Base-by-base conservation (phyloP, 306 rosid species). In the Crotalaria pallida region DNA sequence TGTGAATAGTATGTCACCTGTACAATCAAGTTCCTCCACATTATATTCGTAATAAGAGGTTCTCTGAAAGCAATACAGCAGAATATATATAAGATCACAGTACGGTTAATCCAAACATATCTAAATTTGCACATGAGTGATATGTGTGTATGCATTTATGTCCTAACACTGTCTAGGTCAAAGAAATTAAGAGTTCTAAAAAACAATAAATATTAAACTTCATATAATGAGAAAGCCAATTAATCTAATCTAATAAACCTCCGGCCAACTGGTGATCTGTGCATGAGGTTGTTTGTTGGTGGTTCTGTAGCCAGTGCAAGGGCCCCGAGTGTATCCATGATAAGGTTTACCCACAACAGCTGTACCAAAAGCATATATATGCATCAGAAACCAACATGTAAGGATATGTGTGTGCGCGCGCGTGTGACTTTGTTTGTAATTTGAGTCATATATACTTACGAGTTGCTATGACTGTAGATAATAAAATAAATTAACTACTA, bases 321-420 rank as follows among this genome's bases (percentile, higher is more conserved):
- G 52, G 98, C 97, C 51, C 98, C 98, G 22, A 94, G 96, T 58
- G 98, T 90, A 75, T 94, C 97, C 98, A 94, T 94, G 82, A 94
- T 94, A 77, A 94, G 83, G 87, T 94, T 94, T 67, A 94, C 97
- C 98, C 97, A 94, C 74, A 94, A 82, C 80, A 94, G 97, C 96
- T 94, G 87, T 29, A 43, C 45, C 29, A 79, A 57, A 63, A 82
- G 56, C 56, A 83, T 58, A 58, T 21, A 55, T n/a, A n/a, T n/a
- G n/a, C 38, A 47, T 69, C 26, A 78, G 47, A 58, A 58, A 76
- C 49, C 58, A 71, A 40, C 38, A n/a, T 1, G 50, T 9, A 26
- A 38, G 13, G 21, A 48, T 3, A n/a, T n/a, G n/a, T n/a, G n/a
- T n/a, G n/a, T n/a, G n/a, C n/a, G n/a, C n/a, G n/a, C n/a, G n/a